phyloP scores from a whole-genome alignment of 768 basidiomycete genomes.

The Lactarius trivialis region DNA sequence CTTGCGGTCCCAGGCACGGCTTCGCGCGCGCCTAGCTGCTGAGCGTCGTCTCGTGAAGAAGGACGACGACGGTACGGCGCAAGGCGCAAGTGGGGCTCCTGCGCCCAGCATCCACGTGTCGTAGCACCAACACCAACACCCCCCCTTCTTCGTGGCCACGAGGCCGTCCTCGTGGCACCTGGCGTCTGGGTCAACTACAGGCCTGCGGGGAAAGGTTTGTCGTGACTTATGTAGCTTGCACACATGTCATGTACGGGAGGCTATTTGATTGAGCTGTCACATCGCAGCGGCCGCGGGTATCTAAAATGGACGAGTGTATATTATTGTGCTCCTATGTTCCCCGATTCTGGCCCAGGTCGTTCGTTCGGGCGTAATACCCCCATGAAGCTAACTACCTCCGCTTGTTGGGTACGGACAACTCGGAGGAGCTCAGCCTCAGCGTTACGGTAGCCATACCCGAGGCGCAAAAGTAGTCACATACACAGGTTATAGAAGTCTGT shows the following conservation, averaged over 20 bases:
- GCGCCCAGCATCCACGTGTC: neutral
- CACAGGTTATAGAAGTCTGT: conserved; percentile 2
- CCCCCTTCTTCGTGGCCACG: neutral
- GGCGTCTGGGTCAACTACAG: neutral
- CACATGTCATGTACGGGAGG: neutral
- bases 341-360: neutral
- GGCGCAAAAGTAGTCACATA: conserved; percentile 5
- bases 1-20: conserved; percentile 22
- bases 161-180: neutral
- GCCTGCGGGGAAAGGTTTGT: conserved; percentile 4
- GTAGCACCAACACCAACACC: neutral
- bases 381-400: neutral
- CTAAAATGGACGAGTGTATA: neutral
- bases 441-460: conserved; percentile 3
- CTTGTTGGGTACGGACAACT: neutral
- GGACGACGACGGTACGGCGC: neutral
- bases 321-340: neutral
- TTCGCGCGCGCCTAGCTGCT: conserved; percentile 9
- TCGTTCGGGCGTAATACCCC: neutral
- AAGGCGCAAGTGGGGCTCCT: neutral
- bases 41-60: conserved; percentile 6
- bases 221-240: conserved; percentile 2
- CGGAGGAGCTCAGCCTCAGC: neutral
- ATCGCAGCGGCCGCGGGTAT: neutral
- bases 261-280: neutral